Percentiles rank a stretch among this genome's conserved stretches.
These are phyloP conservation scores for Haematococcus lacustris DNA, from an alignment of 139 green algal species.

Conservation along the genomic window DNA sequence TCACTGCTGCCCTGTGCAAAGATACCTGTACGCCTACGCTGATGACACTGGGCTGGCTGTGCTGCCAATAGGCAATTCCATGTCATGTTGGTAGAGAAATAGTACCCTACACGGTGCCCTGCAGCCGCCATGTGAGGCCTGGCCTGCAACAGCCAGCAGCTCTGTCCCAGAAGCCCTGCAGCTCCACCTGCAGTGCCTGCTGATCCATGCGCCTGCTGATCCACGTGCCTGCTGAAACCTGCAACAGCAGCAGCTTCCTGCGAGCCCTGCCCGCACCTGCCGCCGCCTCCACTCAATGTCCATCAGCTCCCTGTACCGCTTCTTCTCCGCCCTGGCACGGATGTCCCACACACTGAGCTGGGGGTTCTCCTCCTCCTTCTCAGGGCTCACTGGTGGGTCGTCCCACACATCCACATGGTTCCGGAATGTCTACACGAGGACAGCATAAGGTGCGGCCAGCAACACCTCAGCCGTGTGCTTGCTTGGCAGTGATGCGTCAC, in stretches of 20 bases:
- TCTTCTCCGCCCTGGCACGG: conserved; percentile 18
- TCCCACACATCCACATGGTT: conserved; percentile 13
- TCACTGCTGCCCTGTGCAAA: too few species aligned
- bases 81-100: too few species aligned
- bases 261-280: neutral
- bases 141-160: too few species aligned
- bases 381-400: conserved; percentile 9
- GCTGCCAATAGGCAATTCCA: too few species aligned
- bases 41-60: too few species aligned
- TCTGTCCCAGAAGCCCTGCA: too few species aligned
- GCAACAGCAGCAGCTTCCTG: neutral
- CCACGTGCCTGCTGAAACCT: neutral
- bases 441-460: too few species aligned
- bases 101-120: too few species aligned
- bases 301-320: conserved; percentile 10
- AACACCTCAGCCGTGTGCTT: too few species aligned
- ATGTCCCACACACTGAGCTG: conserved; percentile 3
- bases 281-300: conserved; percentile 28
- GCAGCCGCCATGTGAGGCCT: too few species aligned
- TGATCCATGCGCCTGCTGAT: neutral
- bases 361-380: conserved; percentile 9
- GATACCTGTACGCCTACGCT: too few species aligned
- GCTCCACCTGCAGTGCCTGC: neutral
- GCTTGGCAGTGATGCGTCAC: too few species aligned
- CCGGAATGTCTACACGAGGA: neutral